Conservation (phyloP, 2,329 filamentous ascomycete genomes). For the Cercospora brassicicola region DNA sequence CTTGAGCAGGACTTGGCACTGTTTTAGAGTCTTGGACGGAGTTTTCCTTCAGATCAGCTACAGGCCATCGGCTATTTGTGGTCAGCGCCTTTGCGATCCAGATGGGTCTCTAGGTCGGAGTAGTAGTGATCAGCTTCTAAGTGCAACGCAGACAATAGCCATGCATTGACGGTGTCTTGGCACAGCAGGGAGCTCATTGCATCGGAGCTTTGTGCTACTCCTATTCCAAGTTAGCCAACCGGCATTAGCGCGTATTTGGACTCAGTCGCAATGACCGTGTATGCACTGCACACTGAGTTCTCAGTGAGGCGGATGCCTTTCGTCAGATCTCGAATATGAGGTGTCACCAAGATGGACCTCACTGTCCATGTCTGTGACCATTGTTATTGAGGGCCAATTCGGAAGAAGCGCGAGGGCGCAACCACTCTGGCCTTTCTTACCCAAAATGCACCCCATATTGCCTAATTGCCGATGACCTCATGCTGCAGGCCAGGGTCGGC, state of each 20-base stretch:
- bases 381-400: too few relatives aligned
- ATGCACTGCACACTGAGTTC: neutral
- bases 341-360: too few relatives aligned
- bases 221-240: neutral
- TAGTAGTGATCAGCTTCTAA: neutral
- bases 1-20: neutral
- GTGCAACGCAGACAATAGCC: neutral
- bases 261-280: neutral
- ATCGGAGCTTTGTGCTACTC: neutral
- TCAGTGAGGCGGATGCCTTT: neutral
- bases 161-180: neutral
- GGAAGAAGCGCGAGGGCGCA: neutral
- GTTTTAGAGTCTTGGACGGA: neutral
- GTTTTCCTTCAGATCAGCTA: neutral
- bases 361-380: neutral
- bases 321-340: neutral
- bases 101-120: neutral
- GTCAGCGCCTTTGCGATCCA: neutral
- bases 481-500: neutral
- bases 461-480: neutral
- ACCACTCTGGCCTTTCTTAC: neutral
- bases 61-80: neutral
- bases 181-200: neutral
- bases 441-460: neutral
- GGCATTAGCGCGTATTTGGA: neutral